Evolutionary conservation across 1,284 basidiomycete species (phyloP), one percentile per base, ranked within the genome.

Genomic region (Golubevia sp.): DNA sequence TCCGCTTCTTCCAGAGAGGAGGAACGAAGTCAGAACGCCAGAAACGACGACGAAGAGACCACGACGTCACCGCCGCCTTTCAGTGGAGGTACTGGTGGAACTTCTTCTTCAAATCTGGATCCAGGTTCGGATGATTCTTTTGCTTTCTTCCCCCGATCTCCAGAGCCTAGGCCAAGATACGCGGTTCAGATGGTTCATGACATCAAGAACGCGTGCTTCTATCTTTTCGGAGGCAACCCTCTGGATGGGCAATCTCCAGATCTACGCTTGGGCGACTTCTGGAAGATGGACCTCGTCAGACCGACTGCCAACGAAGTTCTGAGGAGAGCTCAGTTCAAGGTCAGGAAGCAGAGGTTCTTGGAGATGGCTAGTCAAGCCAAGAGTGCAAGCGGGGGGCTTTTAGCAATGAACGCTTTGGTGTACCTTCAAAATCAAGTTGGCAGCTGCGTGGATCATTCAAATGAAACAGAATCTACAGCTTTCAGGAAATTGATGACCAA

Each of bases 111-210:
- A 3, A 34, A 34, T 34, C 30, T 34, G 5, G 11, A 34, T 34
- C 11, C 30, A 34, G 5, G 11, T 34, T 34, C 30, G 11, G 30
- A 34, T 34, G 30, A 20, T 2, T 52, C 58, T 8, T 50, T 49
- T 2, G n/a, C 38, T 24, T 48, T 59, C 3, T 59, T 44, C 44
- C 50, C 58, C 4, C 27, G 30, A 61, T 58, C 30, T 34, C 38
- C 38, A 0, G 73, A 76, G 55, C 76, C 76, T 13, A 66, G 66
- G 25, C 76, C 76, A 21, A 58, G 76, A n/a, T 76, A 72, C 24
- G 74, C 76, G n/a, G 64, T 71, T 4, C 74, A 78, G 62, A 61
- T 78, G 63, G 70, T 78, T 7, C 76, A 70, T 49, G 74, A 78
- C 51, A 66, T 70, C 18, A 66, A 64, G 54, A 64, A 63, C 15